Percentiles rank a stretch among this genome's conserved stretches.
These are phyloP conservation scores for Backusella parvicylindrica DNA, from an alignment of 192 early-diverging fungal species.

Conservation along the genomic window DNA sequence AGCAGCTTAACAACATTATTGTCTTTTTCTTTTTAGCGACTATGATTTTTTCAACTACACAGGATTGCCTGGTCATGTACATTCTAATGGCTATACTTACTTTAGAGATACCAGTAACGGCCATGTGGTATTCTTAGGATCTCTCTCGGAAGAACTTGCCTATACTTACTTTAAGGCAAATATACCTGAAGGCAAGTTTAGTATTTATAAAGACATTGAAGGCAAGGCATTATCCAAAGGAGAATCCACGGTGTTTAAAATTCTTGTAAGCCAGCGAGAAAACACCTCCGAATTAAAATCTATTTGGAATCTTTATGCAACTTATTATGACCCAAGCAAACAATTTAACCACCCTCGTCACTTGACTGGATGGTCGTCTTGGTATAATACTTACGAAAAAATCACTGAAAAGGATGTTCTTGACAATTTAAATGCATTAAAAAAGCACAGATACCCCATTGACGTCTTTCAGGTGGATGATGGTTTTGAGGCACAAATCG, in stretches of 20 bases:
- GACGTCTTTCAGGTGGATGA: conserved; percentile 51
- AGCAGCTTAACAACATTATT: background rate
- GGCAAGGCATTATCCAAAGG: conserved; percentile 33
- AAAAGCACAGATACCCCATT: conserved; percentile 35
- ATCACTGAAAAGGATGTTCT: conserved; percentile 39
- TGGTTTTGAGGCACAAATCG: conserved; percentile 41
- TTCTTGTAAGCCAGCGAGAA: conserved; percentile 11
- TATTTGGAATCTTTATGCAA: conserved; percentile 29
- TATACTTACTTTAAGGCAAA: conserved; percentile 46
- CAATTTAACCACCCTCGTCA: conserved; percentile 13
- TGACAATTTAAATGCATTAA: conserved; percentile 25
- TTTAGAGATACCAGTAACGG: conserved; percentile 27
- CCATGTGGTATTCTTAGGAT: conserved; percentile 23
- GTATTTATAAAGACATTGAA: conserved; percentile 40
- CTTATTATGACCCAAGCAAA: conserved; percentile 21
- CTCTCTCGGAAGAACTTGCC: conserved; percentile 37
- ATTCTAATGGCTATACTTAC: conserved; percentile 38
- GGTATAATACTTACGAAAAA: conserved; percentile 44
- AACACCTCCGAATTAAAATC: conserved; percentile 12
- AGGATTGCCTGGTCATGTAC: conserved; percentile 36
- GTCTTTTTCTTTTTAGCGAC: conserved; percentile 15
- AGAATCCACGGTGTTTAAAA: background rate
- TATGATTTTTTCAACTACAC: conserved; percentile 42
- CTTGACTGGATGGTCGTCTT: conserved; percentile 42
- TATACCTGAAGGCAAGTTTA: conserved; percentile 22